Base-by-base conservation (phyloP, 352 stramenopile genomes). In the Globisporangium alternatum region DNA sequence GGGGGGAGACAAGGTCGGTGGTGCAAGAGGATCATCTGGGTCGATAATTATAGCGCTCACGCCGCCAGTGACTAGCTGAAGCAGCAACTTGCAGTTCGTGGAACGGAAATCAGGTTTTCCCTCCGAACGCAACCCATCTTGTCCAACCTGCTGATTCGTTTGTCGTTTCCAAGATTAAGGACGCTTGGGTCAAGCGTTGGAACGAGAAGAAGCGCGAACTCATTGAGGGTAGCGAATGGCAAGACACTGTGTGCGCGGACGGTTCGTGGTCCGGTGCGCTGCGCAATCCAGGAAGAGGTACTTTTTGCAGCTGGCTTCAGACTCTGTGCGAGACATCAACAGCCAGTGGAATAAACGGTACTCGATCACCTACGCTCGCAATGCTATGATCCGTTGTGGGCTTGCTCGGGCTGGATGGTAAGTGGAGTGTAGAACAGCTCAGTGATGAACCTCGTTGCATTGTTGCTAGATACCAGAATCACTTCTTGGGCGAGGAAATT, bases 361-460 rank as follows among this genome's bases (percentile, higher is more conserved):
- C 43, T 48, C 43, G 15, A 41, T 78, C 2, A 67, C 62, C 9
- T 78, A 72, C 35, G 64, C 70, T 2, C 51, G 66, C 2, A 78
- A 75, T 45, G 66, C 71, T 9, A 81, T 78, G 68, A 73, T 78
- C 21, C 56, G 67, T 2, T 78, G 70, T 43, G 65, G 63, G 43
- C 43, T 48, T 48, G 43, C 43, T 48, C 43, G 43, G 43, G 43
- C 43, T 48, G 43, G 43, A 48, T 48, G 43, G 43, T 48, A 48
- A 48, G 43, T 48, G 43, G 43, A 48, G 43, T 48, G 43, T 48
- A 48, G 43, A 48, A 48, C 43, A 48, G 43, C 43, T 48, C 43
- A 48, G 12, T 48, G 43, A 48, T 48, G 43, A 48, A 22, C 43
- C 21, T 48, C 43, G 17, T 48, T 15, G 15, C 43, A 48, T 48